Base-by-base conservation (phyloP, 352 stramenopile species). In the Globisporangium sylvaticum region DNA sequence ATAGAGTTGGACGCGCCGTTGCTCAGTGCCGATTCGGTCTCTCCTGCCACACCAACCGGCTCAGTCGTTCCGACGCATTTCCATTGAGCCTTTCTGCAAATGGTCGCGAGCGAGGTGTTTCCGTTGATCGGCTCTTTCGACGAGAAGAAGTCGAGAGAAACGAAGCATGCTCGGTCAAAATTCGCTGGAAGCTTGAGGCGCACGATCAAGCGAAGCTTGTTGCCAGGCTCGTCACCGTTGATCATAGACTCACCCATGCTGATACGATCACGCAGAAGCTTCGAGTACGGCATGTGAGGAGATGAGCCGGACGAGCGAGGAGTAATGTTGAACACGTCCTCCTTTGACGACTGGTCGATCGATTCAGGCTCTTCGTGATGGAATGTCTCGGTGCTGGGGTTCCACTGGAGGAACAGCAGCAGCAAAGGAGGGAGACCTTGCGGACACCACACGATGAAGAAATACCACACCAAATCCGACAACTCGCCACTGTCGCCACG, bases 371-470 rank as follows among this genome's bases (percentile, higher is more conserved):
- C 83, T 22, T 92, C 84, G 53, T 81, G 74, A 32, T 81, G 75
- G 24, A 86, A 73, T 42, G 75, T 86, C 56, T 94, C 84, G 0
- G 86, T 92, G 60, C 84, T 88, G 53, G 87, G 87, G 58, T 94
- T 94, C 86, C 86, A 96, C 59, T 96, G 88, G 27, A 96, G 70
- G 64, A 96, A 94, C 2, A 96, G 74, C 31, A 96, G 69, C 22
- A 94, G 68, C 12, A 94, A 70, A 20, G 88, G 88, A 24, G 88
- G 88, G 6, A 92, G 63, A 25, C 81, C 81, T 34, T 94, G 83
- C 6, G 88, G 88, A 0, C 94, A 70, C 88, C 88, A 96, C 29
- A 96, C 76, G 24, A 92, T 92, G 62, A 96, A 96, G 64, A 94
- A 81, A 64, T 96, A 96, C 86, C 87, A 96, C 15, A 96, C 81